Conservation (phyloP, 179 eudicot species). For the Beta lomatogona region DNA sequence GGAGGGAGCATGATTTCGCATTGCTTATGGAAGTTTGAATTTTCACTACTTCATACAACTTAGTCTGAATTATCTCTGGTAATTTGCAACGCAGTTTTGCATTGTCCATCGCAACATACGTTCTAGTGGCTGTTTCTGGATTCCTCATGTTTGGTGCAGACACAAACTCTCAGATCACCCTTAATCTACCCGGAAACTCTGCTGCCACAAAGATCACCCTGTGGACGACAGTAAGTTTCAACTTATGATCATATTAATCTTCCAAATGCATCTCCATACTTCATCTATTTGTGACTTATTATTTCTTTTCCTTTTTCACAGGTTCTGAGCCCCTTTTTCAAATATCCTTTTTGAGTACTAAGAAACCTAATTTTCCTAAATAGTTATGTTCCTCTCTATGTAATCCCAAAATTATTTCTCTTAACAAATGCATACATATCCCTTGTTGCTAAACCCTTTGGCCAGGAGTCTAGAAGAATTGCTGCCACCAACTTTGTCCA, state of each 20-base stretch:
- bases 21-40: neutral
- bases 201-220: slow-evolving; percentile 62
- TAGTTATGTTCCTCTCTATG: neutral
- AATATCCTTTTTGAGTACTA: slow-evolving; percentile 60
- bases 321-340: slow-evolving; percentile 85
- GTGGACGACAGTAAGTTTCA: slow-evolving; percentile 67
- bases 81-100: slow-evolving; percentile 52
- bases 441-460: slow-evolving; percentile 81
- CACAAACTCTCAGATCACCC: slow-evolving; percentile 75
- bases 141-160: slow-evolving; percentile 85
- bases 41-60: neutral
- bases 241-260: neutral
- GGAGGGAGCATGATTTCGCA: neutral
- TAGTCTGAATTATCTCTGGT: slow-evolving; percentile 8
- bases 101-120: slow-evolving; percentile 57
- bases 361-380: neutral
- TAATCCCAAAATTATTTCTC: slow-evolving; percentile 26
- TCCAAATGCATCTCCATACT: neutral
- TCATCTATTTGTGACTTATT: neutral
- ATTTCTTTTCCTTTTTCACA: slow-evolving; percentile 29
- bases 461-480: slow-evolving; percentile 86
- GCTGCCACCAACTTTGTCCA: slow-evolving; percentile 50
- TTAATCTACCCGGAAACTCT: slow-evolving; percentile 63
- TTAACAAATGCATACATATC: slow-evolving; percentile 54
- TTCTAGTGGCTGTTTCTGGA: slow-evolving; percentile 63